Base-by-base conservation (phyloP, 1,284 basidiomycete species). In the Wolfiporia cocos region DNA sequence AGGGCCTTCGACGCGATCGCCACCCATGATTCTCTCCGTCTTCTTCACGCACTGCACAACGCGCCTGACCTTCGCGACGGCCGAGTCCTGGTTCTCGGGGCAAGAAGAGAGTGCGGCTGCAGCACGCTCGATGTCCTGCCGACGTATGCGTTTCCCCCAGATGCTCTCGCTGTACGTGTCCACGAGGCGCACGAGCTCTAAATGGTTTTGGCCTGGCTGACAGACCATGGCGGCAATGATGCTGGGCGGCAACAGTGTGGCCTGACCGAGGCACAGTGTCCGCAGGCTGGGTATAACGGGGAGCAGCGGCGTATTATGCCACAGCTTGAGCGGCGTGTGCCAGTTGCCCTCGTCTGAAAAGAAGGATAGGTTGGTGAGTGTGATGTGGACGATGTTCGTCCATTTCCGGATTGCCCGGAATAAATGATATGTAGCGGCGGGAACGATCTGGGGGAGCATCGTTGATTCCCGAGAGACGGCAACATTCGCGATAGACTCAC, bases 161-260 rank as follows among this genome's bases (percentile, higher is more conserved):
- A 79, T 80, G 43, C 74, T 75, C 36, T 67, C 69, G 20, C 63
- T 56, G 52, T 78, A 80, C 18, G 67, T 67, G 46, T 80, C 78
- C 5, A 76, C 69, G 5, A 79, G 61, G 28, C 63, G 58, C n/a
- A 79, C 52, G 23, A 50, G 40, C 41, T 55, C 49, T 14, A 78
- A 56, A 20, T 52, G 49, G 12, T 52, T 33, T 48, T 60, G 53
- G 12, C 43, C 50, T 4, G 50, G 55, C 20, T 51, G 49, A 40
- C 63, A 64, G 34, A 71, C 49, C 46, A 70, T 62, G 24, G 54
- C 51, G 4, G 67, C 70, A 18, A 77, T 58, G 14, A 59, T 57
- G 15, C 49, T 42, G 2, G 73, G 62, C 2, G 63, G 59, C 34
- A 78, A 54, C 44, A 71, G 67, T 18, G 69, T 70, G 1, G 70